phyloP scores from a whole-genome alignment of 495 filamentous ascomycete species.

The Annulohypoxylon maeteangense region DNA sequence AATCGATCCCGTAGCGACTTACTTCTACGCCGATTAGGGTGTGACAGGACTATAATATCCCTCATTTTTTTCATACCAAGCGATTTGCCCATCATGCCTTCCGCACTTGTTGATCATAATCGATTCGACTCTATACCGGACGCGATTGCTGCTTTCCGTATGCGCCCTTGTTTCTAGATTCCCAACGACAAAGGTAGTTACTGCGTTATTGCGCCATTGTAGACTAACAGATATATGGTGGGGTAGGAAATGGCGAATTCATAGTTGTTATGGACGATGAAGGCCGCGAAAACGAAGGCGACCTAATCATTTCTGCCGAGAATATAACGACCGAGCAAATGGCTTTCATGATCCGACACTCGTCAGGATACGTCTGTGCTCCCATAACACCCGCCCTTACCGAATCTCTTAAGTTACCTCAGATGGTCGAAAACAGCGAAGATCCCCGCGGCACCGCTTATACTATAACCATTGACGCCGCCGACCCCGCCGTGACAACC shows the following conservation, averaged over 20 bases:
- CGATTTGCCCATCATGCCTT: conserved; percentile 52
- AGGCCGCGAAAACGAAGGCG: conserved; percentile 95
- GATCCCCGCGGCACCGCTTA: conserved; percentile 94
- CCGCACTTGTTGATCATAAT: conserved; percentile 53
- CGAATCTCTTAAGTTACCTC: conserved; percentile 76
- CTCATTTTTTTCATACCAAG: neutral
- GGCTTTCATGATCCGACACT: conserved; percentile 93
- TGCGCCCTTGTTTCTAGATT: conserved; percentile 47
- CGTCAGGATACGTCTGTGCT: conserved; percentile 90
- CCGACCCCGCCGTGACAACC: conserved; percentile 77
- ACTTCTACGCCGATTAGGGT: neutral
- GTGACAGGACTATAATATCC: neutral
- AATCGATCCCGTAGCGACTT: neutral
- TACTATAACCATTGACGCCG: conserved; percentile 85
- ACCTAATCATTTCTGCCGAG: conserved; percentile 93
- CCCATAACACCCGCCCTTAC: conserved; percentile 77
- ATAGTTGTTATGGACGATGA: conserved; percentile 93
- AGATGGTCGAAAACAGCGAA: conserved; percentile 85
- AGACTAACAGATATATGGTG: conserved; percentile 8
- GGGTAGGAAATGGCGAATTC: conserved; percentile 85
- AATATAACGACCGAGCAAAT: conserved; percentile 87
- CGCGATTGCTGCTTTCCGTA: conserved; percentile 84
- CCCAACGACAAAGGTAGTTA: no score
- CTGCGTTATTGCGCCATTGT: conserved; percentile 11
- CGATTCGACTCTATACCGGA: conserved; percentile 89